phyloP scores from a whole-genome alignment of 805 yeast genomes.

The Sugiyamaella floridensis region DNA sequence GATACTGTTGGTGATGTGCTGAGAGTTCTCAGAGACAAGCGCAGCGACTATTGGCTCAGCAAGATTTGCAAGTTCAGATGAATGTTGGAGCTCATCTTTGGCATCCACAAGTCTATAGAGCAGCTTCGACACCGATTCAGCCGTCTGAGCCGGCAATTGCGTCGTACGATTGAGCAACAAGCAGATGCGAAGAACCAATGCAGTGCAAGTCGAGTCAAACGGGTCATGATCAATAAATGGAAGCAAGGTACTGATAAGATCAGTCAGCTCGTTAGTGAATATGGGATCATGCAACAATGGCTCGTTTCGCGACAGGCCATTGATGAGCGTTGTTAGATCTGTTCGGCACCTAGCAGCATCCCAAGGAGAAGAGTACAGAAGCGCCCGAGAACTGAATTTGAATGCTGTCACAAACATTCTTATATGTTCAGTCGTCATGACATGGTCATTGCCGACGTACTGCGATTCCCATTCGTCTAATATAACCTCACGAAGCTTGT shows the following conservation, averaged over 20 bases:
- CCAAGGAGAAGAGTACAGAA: background rate
- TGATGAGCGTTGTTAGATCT: background rate
- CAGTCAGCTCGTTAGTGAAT: background rate
- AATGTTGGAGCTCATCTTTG: too few species aligned
- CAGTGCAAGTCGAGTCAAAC: background rate
- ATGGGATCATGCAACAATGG: background rate
- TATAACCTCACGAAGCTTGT: constrained; percentile 25
- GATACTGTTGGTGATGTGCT: background rate
- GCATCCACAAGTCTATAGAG: too few species aligned
- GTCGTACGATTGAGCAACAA: background rate
- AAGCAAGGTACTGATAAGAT: background rate
- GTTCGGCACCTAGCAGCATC: background rate
- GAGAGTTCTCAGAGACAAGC: background rate
- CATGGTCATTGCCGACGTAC: constrained; percentile 1
- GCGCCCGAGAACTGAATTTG: background rate
- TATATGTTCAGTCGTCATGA: background rate
- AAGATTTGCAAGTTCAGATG: background rate
- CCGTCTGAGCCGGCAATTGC: background rate
- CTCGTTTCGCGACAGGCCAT: background rate
- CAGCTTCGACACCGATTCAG: too few species aligned
- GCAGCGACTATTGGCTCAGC: background rate
- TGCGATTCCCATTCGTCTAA: constrained; percentile 27
- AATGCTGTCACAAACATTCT: background rate
- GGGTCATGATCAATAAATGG: background rate
- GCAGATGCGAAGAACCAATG: background rate